These are phyloP conservation scores for Candida argentea DNA, from an alignment of 805 yeast species.

Conservation along the genomic window DNA sequence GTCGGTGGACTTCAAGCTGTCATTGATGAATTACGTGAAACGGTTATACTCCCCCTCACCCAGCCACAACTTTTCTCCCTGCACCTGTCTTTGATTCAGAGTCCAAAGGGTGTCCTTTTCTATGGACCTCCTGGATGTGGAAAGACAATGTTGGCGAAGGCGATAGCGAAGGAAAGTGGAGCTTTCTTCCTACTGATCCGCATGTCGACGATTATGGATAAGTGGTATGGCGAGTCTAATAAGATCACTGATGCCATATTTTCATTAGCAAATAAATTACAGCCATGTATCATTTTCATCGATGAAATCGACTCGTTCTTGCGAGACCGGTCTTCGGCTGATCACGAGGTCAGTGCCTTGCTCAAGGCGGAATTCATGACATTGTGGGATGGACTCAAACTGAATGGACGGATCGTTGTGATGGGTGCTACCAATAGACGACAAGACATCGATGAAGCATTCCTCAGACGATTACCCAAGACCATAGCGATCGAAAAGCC, in stretches of 20 bases:
- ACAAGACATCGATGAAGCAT: slow-evolving; percentile 84
- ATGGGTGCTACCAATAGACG: slow-evolving; percentile 95
- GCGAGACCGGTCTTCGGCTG: slow-evolving; percentile 72
- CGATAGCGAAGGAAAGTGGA: slow-evolving; percentile 82
- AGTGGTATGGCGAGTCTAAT: slow-evolving; percentile 96
- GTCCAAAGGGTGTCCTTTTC: slow-evolving; percentile 89
- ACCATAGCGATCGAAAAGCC: slow-evolving; percentile 76
- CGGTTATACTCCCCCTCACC: slow-evolving; percentile 75
- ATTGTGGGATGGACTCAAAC: slow-evolving; percentile 84
- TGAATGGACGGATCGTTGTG: slow-evolving; percentile 73
- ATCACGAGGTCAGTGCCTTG: slow-evolving; percentile 93
- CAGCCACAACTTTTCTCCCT: slow-evolving; percentile 65
- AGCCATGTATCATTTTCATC: slow-evolving; percentile 90
- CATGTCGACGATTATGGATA: slow-evolving; percentile 92
- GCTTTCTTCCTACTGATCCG: slow-evolving; percentile 87
- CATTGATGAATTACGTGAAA: slow-evolving; percentile 77
- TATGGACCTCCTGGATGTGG: slow-evolving; percentile 99
- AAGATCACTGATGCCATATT: slow-evolving; percentile 90
- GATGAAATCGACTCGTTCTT: slow-evolving; percentile 95
- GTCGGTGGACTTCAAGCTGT: slow-evolving; percentile 84
- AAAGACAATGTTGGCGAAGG: slow-evolving; percentile 94
- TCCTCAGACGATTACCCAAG: slow-evolving; percentile 88
- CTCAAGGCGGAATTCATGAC: slow-evolving; percentile 97
- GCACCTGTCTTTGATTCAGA: slow-evolving; percentile 61
- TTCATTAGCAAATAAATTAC: slow-evolving; percentile 77